These are phyloP conservation scores for Entomortierella beljakovae DNA, from an alignment of 192 early-diverging fungal species.

Conservation along the genomic window DNA sequence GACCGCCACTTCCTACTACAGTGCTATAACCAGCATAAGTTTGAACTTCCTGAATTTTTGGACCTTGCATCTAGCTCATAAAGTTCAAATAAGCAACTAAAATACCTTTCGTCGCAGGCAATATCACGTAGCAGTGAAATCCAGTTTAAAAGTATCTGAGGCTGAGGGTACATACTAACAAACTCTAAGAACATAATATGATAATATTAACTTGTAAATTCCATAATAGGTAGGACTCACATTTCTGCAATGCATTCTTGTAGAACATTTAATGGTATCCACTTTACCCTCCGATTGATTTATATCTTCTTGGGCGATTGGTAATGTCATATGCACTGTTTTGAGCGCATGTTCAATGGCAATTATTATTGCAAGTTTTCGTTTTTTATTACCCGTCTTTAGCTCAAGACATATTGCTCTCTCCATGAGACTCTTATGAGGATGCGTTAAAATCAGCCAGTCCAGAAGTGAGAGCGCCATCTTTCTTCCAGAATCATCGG, in stretches of 20 bases:
- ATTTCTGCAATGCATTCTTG: too few species aligned
- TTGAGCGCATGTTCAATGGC: conserved; percentile 27
- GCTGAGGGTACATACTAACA: background rate
- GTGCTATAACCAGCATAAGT: too few species aligned
- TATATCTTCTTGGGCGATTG: background rate
- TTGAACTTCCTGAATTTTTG: background rate
- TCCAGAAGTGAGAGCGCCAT: conserved; percentile 18
- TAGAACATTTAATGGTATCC: too few species aligned
- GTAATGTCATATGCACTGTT: background rate
- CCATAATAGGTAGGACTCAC: too few species aligned
- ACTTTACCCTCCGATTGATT: too few species aligned
- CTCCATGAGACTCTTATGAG: conserved; percentile 4
- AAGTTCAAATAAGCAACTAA: background rate
- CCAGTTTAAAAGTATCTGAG: conserved; percentile 9
- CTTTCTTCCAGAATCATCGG: conserved; percentile 23
- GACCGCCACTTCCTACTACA: too few species aligned
- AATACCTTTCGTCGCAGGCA: conserved; percentile 12
- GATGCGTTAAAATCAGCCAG: conserved; percentile 21
- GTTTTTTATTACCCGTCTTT: conserved; percentile 9
- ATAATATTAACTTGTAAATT: background rate
- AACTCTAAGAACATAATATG: background rate
- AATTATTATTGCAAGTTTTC: conserved; percentile 22
- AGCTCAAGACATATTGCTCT: conserved; percentile 13
- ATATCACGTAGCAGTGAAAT: background rate
- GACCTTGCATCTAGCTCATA: background rate